Percentiles rank a stretch among this genome's conserved stretches.
phyloP scores from a whole-genome alignment of 176 grass and related monocot genomes.

The Echinochloa phyllopogon region DNA sequence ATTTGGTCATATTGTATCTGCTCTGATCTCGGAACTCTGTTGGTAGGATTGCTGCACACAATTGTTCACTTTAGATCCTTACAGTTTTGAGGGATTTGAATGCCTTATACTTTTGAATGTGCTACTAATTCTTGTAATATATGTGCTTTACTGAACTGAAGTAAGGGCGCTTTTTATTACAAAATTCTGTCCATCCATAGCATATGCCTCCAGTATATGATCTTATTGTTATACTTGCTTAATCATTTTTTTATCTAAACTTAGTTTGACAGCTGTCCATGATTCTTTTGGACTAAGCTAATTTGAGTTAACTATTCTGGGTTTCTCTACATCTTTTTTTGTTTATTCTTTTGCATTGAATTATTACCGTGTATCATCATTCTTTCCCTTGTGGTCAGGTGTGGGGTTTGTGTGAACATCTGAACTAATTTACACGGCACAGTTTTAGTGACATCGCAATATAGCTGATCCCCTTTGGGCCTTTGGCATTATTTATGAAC shows the following conservation, averaged over 20 bases:
- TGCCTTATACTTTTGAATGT: background rate
- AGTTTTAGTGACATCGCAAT: conserved; percentile 2
- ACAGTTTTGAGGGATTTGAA: conserved; percentile 20
- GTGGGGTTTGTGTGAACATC: background rate
- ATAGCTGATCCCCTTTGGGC: background rate
- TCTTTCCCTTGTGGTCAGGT: background rate
- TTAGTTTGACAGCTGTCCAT: conserved; percentile 11
- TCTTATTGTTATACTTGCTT: background rate
- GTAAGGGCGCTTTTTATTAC: background rate
- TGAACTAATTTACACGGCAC: background rate
- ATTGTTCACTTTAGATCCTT: background rate
- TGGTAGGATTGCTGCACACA: background rate
- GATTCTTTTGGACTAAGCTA: conserved; percentile 8
- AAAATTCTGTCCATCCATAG: background rate
- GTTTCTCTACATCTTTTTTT: background rate
- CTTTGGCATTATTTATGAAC: conserved; percentile 11
- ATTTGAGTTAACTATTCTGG: background rate
- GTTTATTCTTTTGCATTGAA: background rate
- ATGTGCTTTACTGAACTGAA: background rate
- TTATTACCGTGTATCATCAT: background rate
- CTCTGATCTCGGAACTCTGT: conserved; percentile 25
- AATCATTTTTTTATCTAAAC: background rate
- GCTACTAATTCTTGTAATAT: background rate
- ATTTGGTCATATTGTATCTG: background rate
- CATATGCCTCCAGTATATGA: background rate